Evolutionary conservation across 2,329 filamentous ascomycete genomes (phyloP).

Genomic region (Fusarium tupiense): DNA sequence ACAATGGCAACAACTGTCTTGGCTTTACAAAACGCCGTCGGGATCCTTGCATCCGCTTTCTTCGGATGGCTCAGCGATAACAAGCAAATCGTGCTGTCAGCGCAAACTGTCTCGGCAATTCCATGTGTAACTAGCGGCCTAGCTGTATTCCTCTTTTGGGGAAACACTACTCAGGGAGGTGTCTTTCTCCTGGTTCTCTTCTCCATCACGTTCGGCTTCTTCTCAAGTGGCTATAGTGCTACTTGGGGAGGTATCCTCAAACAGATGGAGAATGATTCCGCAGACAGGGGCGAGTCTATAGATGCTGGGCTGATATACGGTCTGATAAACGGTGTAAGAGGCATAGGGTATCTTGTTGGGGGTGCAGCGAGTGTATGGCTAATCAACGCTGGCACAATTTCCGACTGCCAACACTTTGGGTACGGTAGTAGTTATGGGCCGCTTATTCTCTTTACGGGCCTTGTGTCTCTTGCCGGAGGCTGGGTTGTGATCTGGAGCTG

Average conservation of each 20-base stretch:
- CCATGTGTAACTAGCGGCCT: background rate
- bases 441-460: background rate
- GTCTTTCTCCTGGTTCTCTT: background rate
- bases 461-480: background rate
- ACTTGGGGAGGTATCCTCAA: background rate
- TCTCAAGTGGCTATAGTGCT: background rate
- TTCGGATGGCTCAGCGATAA: background rate
- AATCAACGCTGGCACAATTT: background rate
- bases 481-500: background rate
- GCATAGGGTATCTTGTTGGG: background rate
- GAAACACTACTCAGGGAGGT: background rate
- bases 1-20: background rate
- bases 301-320: background rate
- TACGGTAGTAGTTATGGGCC: background rate
- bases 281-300: background rate
- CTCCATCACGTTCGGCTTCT: background rate
- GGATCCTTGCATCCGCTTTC: background rate
- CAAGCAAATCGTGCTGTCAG: background rate
- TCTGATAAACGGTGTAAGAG: background rate
- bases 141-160: background rate
- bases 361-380: background rate
- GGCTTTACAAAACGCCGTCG: background rate
- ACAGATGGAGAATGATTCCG: background rate
- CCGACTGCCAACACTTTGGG: background rate
- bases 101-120: background rate